Conservation (phyloP, 2,329 filamentous ascomycete species). For the Talaromyces albobiverticillius region DNA sequence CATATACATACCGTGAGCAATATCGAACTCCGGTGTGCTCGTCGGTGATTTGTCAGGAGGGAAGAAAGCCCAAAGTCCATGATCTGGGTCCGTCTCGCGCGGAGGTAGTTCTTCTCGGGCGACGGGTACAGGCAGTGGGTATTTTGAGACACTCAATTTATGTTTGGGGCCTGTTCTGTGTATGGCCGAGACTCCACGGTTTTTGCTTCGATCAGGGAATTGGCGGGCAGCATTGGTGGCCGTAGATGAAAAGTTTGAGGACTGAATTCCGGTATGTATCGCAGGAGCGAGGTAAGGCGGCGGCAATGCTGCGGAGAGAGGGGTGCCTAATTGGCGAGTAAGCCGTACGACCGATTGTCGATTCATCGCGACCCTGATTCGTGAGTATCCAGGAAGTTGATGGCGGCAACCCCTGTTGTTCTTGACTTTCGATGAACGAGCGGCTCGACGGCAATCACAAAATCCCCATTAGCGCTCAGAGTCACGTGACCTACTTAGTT, state of each 20-base stretch:
- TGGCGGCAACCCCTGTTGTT: conserved; percentile 1
- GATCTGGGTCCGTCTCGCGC: conserved; percentile 63
- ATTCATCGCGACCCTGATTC: conserved; percentile 29
- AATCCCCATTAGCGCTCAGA: conserved; percentile 21
- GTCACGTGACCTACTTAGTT: conserved; percentile 2
- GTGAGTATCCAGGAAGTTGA: conserved; percentile 1
- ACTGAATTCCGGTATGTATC: conserved; percentile 32
- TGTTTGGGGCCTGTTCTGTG: conserved; percentile 72
- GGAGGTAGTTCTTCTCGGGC: conserved; percentile 50
- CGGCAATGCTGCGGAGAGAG: conserved; percentile 37
- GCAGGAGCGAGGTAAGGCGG: conserved; percentile 45
- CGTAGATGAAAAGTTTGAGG: conserved; percentile 53
- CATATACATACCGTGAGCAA: conserved; percentile 59
- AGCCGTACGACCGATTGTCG: conserved; percentile 33
- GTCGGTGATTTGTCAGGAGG: conserved; percentile 66
- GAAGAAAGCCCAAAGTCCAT: conserved; percentile 94
- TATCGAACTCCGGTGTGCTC: conserved; percentile 67
- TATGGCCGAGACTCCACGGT: conserved; percentile 78
- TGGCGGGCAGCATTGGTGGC: conserved; percentile 44
- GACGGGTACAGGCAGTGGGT: conserved; percentile 70
- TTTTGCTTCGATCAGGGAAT: conserved; percentile 71
- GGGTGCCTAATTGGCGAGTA: conserved; percentile 30
- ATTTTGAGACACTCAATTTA: conserved; percentile 69
- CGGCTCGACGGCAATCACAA: conserved; percentile 14
- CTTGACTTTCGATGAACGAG: background rate